These are phyloP conservation scores for Rosa chinensis DNA, from an alignment of 306 rosid species.

Conservation along the genomic window DNA sequence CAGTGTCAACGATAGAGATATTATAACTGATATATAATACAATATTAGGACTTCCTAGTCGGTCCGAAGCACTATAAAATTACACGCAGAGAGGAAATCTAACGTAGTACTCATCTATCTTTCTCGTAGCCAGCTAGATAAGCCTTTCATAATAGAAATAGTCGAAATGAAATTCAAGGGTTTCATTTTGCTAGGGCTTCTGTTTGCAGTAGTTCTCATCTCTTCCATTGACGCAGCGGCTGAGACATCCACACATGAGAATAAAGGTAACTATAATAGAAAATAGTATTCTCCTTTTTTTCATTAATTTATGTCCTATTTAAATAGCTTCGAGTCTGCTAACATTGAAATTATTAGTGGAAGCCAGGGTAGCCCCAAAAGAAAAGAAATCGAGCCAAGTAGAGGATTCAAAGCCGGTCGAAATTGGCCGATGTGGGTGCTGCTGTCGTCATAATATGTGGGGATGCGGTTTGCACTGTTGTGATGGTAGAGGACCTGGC, in stretches of 20 bases:
- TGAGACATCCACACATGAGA: slow-evolving; percentile 5
- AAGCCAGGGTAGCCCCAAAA: not conserved
- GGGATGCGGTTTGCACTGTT: not conserved
- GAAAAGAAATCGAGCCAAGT: not conserved
- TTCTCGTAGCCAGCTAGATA: not conserved
- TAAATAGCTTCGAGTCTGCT: not conserved
- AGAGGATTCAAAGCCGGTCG: not conserved
- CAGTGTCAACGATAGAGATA: not conserved
- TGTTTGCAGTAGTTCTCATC: not conserved
- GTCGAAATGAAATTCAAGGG: slow-evolving; percentile 1
- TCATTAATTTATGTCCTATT: not conserved
- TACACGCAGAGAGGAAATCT: not conserved
- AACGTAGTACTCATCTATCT: not conserved
- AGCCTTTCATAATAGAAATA: not conserved
- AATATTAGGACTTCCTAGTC: not conserved
- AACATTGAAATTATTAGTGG: not conserved
- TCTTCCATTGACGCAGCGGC: not conserved
- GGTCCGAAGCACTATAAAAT: not conserved
- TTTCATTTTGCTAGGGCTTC: not conserved
- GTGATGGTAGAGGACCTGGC: slow-evolving; percentile 3
- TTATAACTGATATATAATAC: no score
- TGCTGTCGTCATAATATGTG: not conserved
- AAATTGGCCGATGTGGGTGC: not conserved
- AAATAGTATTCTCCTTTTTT: not conserved
- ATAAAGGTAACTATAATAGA: not conserved